phyloP scores from a whole-genome alignment of 2,329 filamentous ascomycete genomes.

The Tricladium varicosporioides region DNA sequence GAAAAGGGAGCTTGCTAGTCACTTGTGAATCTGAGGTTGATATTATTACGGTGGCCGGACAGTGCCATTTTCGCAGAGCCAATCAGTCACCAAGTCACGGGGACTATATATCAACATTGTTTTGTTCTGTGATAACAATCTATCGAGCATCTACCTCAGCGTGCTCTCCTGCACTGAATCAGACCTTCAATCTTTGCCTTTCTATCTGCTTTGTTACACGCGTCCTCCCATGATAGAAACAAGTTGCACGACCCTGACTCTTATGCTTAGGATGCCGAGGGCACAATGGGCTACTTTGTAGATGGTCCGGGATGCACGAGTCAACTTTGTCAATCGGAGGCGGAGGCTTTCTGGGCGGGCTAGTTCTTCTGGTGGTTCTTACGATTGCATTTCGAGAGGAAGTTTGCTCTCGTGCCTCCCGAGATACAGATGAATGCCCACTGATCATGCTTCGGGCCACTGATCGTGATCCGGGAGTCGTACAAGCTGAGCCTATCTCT shows the following conservation, averaged over 20 bases:
- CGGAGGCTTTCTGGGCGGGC: neutral
- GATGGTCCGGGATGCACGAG: slow-evolving; percentile 43
- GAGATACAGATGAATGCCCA: neutral
- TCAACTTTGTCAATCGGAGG: slow-evolving; percentile 27
- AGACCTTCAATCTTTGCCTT: slow-evolving; percentile 11
- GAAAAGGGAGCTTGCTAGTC: too few relatives aligned
- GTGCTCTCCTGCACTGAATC: neutral
- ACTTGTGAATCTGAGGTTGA: too few relatives aligned
- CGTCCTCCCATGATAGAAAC: slow-evolving; percentile 39
- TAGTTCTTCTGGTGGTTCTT: neutral
- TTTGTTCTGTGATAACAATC: too few relatives aligned
- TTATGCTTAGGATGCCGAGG: slow-evolving; percentile 40
- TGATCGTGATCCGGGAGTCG: neutral
- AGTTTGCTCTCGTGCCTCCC: neutral
- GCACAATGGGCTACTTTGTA: slow-evolving; percentile 42
- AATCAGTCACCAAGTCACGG: slow-evolving; percentile 10
- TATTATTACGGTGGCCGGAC: too few relatives aligned
- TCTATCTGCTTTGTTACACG: slow-evolving; percentile 17
- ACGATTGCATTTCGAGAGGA: neutral
- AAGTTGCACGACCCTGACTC: slow-evolving; percentile 38
- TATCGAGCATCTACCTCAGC: too few relatives aligned
- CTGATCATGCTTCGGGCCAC: neutral
- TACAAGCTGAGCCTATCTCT: neutral
- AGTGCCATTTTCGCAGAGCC: neutral
- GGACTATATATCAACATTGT: neutral